phyloP scores from a whole-genome alignment of 805 yeast species.

The Wickerhamiella dianesei region DNA sequence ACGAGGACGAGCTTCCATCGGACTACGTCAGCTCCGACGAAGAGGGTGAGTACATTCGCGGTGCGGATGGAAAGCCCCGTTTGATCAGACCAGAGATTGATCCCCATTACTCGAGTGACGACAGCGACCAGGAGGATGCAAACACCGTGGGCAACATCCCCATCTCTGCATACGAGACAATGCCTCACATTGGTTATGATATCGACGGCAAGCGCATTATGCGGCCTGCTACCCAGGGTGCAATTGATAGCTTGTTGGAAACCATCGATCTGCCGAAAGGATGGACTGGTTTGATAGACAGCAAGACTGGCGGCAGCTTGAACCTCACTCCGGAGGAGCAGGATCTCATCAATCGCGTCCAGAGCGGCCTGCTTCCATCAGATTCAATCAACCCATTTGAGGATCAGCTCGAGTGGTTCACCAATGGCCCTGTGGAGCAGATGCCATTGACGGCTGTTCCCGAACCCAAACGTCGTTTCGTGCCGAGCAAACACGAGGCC shows the following conservation, averaged over 20 bases:
- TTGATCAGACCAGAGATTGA: slow-evolving; percentile 76
- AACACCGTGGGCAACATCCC: slow-evolving; percentile 95
- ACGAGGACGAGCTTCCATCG: slow-evolving; percentile 30
- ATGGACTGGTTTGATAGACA: slow-evolving; percentile 94
- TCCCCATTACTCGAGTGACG: slow-evolving; percentile 92
- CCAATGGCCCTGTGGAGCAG: slow-evolving; percentile 53
- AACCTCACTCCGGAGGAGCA: slow-evolving; percentile 78
- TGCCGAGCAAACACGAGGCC: slow-evolving; percentile 95
- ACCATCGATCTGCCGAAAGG: slow-evolving; percentile 92
- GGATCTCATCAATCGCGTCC: slow-evolving; percentile 75
- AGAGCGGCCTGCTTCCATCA: slow-evolving; percentile 70
- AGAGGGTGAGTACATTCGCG: slow-evolving; percentile 27
- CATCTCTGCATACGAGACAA: slow-evolving; percentile 82
- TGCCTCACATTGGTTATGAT: slow-evolving; percentile 94
- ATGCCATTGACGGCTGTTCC: slow-evolving; percentile 92
- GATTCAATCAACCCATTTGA: slow-evolving; percentile 77
- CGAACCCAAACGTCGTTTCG: slow-evolving; percentile 93
- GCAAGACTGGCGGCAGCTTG: slow-evolving; percentile 71
- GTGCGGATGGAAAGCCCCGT: slow-evolving; percentile 67
- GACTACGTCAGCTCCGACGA: slow-evolving; percentile 22
- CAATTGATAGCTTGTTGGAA: slow-evolving; percentile 79
- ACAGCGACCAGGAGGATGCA: slow-evolving; percentile 62
- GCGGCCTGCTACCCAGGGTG: slow-evolving; percentile 97
- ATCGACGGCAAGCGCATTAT: slow-evolving; percentile 95
- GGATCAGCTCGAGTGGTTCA: slow-evolving; percentile 92